Evolutionary conservation across 1,284 basidiomycete species (phyloP).

Genomic region (Farysia itapuensis): DNA sequence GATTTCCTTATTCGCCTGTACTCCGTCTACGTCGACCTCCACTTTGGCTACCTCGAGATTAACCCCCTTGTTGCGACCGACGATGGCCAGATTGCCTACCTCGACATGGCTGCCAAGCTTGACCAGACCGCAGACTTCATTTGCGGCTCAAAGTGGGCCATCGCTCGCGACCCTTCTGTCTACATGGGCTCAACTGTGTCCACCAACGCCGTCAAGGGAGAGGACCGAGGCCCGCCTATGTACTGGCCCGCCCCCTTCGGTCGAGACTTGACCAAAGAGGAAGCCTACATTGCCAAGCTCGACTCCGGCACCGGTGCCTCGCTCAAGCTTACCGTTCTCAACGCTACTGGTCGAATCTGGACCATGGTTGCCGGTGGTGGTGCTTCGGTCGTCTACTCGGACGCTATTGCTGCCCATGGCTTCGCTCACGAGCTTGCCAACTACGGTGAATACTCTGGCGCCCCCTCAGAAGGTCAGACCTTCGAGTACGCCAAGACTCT

Average conservation of each 20-base stretch:
- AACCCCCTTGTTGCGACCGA: slow-evolving; percentile 97
- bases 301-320: slow-evolving; percentile 96
- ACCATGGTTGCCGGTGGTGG: slow-evolving; percentile 95
- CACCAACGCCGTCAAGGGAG: slow-evolving; percentile 56
- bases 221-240: slow-evolving; percentile 82
- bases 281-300: slow-evolving; percentile 98
- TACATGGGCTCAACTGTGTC: slow-evolving; percentile 65
- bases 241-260: slow-evolving; percentile 96
- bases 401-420: slow-evolving; percentile 94
- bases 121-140: slow-evolving; percentile 96
- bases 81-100: slow-evolving; percentile 82
- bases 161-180: slow-evolving; percentile 84
- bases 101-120: slow-evolving; percentile 99
- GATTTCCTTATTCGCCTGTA: slow-evolving; percentile 93
- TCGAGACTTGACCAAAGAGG: slow-evolving; percentile 95
- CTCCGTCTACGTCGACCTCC: slow-evolving; percentile 86
- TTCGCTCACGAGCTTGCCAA: slow-evolving; percentile 97
- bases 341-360: slow-evolving; percentile 93
- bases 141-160: slow-evolving; percentile 97
- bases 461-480: slow-evolving; percentile 95
- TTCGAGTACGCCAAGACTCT: slow-evolving; percentile 99
- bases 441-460: slow-evolving; percentile 99
- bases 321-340: slow-evolving; percentile 95
- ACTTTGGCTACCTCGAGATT: slow-evolving; percentile 95
- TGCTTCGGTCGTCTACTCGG: slow-evolving; percentile 76